These are phyloP conservation scores for Trichoderma aggressivum DNA, from an alignment of 2,329 filamentous ascomycete species.

Conservation along the genomic window DNA sequence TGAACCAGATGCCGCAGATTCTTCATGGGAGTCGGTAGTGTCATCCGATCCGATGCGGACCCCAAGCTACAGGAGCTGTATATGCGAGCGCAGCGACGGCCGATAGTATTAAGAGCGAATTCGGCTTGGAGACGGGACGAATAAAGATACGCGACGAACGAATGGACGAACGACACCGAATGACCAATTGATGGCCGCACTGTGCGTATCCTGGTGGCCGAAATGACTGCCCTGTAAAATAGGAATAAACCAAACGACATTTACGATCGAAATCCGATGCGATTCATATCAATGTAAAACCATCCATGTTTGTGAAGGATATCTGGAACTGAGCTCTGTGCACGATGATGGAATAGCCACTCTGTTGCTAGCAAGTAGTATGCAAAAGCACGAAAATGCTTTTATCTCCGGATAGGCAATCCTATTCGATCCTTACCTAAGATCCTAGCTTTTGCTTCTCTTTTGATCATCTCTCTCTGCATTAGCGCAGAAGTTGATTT, in stretches of 20 bases:
- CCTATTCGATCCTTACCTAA: not conserved
- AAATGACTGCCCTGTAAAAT: conserved; percentile 16
- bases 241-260: conserved; percentile 12
- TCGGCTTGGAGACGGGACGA: conserved; percentile 34
- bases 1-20: conserved; percentile 52
- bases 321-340: not conserved
- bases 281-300: not conserved
- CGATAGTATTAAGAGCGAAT: conserved; percentile 57
- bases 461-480: not conserved
- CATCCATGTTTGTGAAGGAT: not conserved
- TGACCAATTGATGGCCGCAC: not conserved
- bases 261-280: conserved; percentile 10
- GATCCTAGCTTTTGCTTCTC: not conserved
- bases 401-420: not conserved
- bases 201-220: conserved; percentile 2
- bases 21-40: conserved; percentile 98
- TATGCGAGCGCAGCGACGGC: conserved; percentile 67
- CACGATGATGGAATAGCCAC: not conserved
- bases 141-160: not conserved
- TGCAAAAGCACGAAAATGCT: not conserved
- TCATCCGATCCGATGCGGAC: conserved; percentile 87
- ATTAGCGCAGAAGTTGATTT: not conserved
- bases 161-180: conserved; percentile 14
- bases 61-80: conserved; percentile 73
- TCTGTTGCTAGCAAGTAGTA: not conserved